phyloP scores from a whole-genome alignment of 208 protist species.

The Trypanosoma platydactyli region DNA sequence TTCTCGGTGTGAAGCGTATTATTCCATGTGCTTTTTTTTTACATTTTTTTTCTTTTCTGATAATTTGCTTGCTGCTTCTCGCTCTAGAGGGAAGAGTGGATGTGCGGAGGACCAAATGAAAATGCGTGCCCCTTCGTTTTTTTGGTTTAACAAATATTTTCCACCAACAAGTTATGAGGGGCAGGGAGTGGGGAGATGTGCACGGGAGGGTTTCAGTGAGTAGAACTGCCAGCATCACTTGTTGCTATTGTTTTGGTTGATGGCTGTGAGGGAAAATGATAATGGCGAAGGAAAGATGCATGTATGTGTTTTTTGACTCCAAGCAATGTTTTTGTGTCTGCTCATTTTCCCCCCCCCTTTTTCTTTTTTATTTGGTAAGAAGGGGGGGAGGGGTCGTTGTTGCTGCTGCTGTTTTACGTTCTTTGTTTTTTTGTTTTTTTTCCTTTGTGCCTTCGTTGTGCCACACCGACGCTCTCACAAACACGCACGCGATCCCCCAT shows the following conservation, averaged over 20 bases:
- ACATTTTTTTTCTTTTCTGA: slow-evolving; percentile 4
- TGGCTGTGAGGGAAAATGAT: background rate
- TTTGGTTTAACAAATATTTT: no score
- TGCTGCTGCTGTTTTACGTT: background rate
- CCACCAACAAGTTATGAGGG: no score
- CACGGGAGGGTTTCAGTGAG: no score
- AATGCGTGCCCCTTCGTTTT: no score
- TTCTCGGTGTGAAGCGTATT: slow-evolving; percentile 3
- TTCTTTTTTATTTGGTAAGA: background rate
- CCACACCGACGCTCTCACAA: no score
- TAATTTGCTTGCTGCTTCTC: slow-evolving; percentile 3
- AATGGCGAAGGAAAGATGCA: background rate
- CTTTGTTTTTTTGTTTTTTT: slow-evolving; percentile 11
- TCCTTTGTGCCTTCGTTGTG: background rate
- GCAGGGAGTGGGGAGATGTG: no score
- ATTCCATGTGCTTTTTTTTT: slow-evolving; percentile 15
- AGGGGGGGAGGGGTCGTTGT: background rate
- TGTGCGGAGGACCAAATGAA: background rate
- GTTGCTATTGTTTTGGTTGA: no score
- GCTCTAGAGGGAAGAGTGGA: background rate
- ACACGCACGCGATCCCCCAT: no score
- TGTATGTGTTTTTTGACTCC: slow-evolving; percentile 13
- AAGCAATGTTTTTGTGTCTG: no score
- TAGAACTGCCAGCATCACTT: no score
- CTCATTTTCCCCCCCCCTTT: no score